A percentile compares a stretch with the other conserved stretches of the same genome.
These are phyloP conservation scores for Ustilago tritici DNA, from an alignment of 1,284 basidiomycete species.

Conservation along the genomic window DNA sequence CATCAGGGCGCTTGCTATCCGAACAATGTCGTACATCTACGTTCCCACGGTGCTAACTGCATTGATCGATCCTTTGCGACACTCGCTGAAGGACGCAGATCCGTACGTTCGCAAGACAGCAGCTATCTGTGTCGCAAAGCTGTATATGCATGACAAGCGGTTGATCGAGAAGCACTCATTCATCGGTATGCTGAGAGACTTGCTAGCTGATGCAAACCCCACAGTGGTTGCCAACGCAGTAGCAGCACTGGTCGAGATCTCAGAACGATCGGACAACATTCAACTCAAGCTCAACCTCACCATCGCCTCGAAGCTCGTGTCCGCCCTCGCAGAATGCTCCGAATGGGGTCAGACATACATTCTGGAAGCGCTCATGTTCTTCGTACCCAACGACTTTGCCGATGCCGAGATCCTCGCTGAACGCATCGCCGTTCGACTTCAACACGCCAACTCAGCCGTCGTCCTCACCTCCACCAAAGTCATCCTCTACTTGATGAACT, in stretches of 20 bases:
- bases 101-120: slow-evolving; percentile 97
- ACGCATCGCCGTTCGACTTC: slow-evolving; percentile 87
- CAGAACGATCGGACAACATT: slow-evolving; percentile 88
- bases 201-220: slow-evolving; percentile 91
- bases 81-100: slow-evolving; percentile 87
- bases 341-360: slow-evolving; percentile 99
- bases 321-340: slow-evolving; percentile 87
- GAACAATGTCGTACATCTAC: slow-evolving; percentile 94
- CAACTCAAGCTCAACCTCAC: slow-evolving; percentile 82
- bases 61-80: slow-evolving; percentile 84
- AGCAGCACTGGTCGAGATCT: slow-evolving; percentile 89
- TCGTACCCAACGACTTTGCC: slow-evolving; percentile 84
- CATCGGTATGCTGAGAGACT: slow-evolving; percentile 84
- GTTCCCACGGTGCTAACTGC: slow-evolving; percentile 75
- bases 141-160: slow-evolving; percentile 85
- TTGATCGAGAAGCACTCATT: slow-evolving; percentile 86
- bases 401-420: slow-evolving; percentile 96
- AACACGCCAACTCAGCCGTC: slow-evolving; percentile 94
- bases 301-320: slow-evolving; percentile 84
- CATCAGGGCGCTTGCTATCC: slow-evolving; percentile 89
- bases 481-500: slow-evolving; percentile 97
- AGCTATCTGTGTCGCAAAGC: slow-evolving; percentile 89
- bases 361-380: slow-evolving; percentile 90
- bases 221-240: slow-evolving; percentile 96
- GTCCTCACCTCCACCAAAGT: slow-evolving; percentile 94